Percentiles rank a stretch among this genome's conserved stretches.
These are phyloP conservation scores for Physcomitrellopsis africana DNA, from an alignment of 225 moss, liverwort and hornwort genomes.

Conservation along the genomic window DNA sequence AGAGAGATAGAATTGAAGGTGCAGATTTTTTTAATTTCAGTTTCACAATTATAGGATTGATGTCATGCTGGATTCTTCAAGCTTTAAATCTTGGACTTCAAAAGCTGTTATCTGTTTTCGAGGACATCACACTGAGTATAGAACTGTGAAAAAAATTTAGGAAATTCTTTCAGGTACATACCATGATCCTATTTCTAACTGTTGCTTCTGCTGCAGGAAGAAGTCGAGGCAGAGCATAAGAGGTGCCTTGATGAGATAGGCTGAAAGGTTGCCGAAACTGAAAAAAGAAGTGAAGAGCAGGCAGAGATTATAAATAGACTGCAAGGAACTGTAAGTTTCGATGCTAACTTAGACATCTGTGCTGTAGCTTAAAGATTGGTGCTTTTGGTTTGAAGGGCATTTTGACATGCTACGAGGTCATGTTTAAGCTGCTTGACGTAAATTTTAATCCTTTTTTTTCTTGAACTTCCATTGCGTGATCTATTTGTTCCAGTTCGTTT, in stretches of 20 bases:
- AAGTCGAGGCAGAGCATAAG: slow-evolving; percentile 73
- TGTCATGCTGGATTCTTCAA: background rate
- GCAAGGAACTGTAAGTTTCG: slow-evolving; percentile 75
- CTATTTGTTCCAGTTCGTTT: slow-evolving; percentile 18
- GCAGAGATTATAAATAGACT: slow-evolving; percentile 78
- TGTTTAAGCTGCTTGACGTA: background rate
- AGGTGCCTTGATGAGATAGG: slow-evolving; percentile 81
- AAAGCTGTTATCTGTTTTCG: too few species aligned
- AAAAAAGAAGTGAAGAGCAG: slow-evolving; percentile 84
- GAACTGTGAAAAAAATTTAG: background rate
- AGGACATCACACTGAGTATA: background rate
- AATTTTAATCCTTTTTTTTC: slow-evolving; percentile 3
- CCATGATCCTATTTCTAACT: slow-evolving; percentile 1
- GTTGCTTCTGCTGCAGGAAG: slow-evolving; percentile 56
- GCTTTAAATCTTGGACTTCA: too few species aligned
- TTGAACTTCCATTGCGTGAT: too few species aligned
- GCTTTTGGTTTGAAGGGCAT: too few species aligned
- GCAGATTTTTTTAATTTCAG: too few species aligned
- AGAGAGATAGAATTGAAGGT: slow-evolving; percentile 89
- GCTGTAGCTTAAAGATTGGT: slow-evolving; percentile 2
- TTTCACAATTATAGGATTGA: too few species aligned
- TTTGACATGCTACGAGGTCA: too few species aligned
- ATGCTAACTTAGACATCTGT: background rate
- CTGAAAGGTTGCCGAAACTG: slow-evolving; percentile 83
- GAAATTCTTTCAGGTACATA: background rate